Percentiles rank a stretch among this genome's conserved stretches.
Conservation (phyloP, 257 asterid species). For the Catharanthus roseus region DNA sequence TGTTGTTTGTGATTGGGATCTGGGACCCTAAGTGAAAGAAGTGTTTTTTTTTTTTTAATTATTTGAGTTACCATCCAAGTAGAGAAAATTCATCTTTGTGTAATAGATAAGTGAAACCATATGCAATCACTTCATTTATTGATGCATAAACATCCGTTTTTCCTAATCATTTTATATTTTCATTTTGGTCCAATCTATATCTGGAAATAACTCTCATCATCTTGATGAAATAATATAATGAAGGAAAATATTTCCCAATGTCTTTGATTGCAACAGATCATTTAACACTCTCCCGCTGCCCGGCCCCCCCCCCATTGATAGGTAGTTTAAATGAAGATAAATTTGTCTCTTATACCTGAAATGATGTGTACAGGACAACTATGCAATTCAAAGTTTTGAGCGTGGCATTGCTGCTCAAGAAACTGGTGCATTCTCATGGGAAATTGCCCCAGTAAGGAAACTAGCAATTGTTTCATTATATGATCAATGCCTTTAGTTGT, state of each 20-base stretch:
- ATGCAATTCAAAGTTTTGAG: conserved; percentile 90
- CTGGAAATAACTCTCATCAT: not conserved
- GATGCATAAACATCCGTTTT: not conserved
- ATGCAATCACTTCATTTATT: not conserved
- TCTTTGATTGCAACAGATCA: not conserved
- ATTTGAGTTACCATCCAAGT: no score
- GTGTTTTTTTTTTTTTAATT: no score
- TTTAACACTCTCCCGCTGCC: no score
- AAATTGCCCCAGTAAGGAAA: conserved; percentile 73
- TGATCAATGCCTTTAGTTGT: conserved; percentile 12
- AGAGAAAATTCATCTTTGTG: no score
- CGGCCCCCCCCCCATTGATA: no score
- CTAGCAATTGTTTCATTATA: conserved; percentile 9
- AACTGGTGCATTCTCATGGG: conserved; percentile 82
- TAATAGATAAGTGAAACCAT: not conserved
- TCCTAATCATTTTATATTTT: not conserved
- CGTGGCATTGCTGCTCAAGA: conserved; percentile 98
- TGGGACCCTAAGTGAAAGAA: no score
- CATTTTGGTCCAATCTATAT: not conserved
- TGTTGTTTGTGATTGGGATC: no score
- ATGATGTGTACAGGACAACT: conserved; percentile 50
- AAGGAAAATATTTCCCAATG: not conserved
- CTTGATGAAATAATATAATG: not conserved
- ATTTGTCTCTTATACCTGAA: not conserved
- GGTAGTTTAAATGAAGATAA: no score